Evolutionary conservation across 768 basidiomycete genomes (phyloP).

Genomic region (Boletus subcaerulescens): DNA sequence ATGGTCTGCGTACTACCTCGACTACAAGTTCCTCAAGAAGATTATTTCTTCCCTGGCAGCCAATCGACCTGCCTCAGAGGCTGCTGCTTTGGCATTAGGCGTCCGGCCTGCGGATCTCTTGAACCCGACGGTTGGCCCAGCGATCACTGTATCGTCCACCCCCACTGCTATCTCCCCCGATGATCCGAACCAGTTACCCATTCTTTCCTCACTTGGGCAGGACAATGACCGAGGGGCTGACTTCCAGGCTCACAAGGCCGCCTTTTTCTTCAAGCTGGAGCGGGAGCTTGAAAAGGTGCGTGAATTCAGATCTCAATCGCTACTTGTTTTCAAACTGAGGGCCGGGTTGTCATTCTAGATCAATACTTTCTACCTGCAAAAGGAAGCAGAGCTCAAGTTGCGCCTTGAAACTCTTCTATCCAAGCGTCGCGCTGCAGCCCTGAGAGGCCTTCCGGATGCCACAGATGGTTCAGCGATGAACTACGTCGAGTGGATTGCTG

Average conservation of each 20-base stretch:
- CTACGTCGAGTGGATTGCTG: slow-evolving; percentile 91
- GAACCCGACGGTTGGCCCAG: slow-evolving; percentile 32
- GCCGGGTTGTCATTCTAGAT: slow-evolving; percentile 54
- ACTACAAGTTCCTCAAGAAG: slow-evolving; percentile 98
- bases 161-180: slow-evolving; percentile 25
- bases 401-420: slow-evolving; percentile 91
- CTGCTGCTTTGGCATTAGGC: slow-evolving; percentile 80
- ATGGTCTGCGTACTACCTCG: slow-evolving; percentile 93
- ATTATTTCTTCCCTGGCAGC: slow-evolving; percentile 94
- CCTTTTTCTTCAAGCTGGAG: slow-evolving; percentile 98
- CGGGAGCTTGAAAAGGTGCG: slow-evolving; percentile 94
- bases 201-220: slow-evolving; percentile 58
- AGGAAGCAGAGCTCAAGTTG: slow-evolving; percentile 90
- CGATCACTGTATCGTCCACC: slow-evolving; percentile 27
- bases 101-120: slow-evolving; percentile 63
- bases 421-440: slow-evolving; percentile 83
- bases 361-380: slow-evolving; percentile 96
- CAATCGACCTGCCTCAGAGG: slow-evolving; percentile 87
- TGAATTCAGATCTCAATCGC: slow-evolving; percentile 3
- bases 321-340: slow-evolving; percentile 1
- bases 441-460: slow-evolving; percentile 67
- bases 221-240: slow-evolving; percentile 77
- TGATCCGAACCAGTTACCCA: slow-evolving; percentile 50
- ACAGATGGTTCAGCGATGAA: slow-evolving; percentile 51
- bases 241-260: slow-evolving; percentile 93